Base-by-base conservation (phyloP, 768 basidiomycete species). In the Mrakia blollopis region DNA sequence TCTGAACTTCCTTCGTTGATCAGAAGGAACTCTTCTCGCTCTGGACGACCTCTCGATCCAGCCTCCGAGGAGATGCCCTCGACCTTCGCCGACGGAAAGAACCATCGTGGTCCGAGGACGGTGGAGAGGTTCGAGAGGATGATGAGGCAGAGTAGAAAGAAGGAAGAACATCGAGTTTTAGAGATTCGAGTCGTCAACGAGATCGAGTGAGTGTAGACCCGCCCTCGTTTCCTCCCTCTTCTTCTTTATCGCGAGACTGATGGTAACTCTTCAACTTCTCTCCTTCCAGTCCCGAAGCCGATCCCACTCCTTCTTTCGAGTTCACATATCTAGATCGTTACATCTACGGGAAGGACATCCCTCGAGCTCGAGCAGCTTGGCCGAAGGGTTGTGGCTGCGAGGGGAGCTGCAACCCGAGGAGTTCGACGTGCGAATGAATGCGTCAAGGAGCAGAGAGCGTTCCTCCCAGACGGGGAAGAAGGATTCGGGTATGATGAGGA, bases 201-300 rank as follows among this genome's bases (percentile, higher is more conserved):
- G 60, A 62, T 62, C 60, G 60, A 62, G 60, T 62, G 60, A 62
- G 60, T 62, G 5, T n/a, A n/a, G n/a, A n/a, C 14, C 60, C 8
- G 60, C 30, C 30, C 13, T 2, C n/a, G 7, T 5, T 8, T 28
- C 60, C 13, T 28, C n/a, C 60, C 28, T n/a, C 60, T 11, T 62
- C 60, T 32, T 10, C 60, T 5, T 13, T 4, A 14, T 62, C 60
- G n/a, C 25, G n/a, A 25, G 23, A n/a, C 25, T 25, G 21, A 62
- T 13, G 2, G 13, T 28, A 6, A 5, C 25, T 62, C 25, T n/a
- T n/a, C 39, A 11, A 6, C 6, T 11, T 41, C 39, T 62, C 60
- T n/a, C 13, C 2, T 28, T 62, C n/a, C 60, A 62, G 60, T 32
- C 60, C 60, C n/a, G 60, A 62, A 3, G 8, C 6, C n/a, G 30